phyloP scores from a whole-genome alignment of 2,329 filamentous ascomycete species.

The Venturia oleaginea region DNA sequence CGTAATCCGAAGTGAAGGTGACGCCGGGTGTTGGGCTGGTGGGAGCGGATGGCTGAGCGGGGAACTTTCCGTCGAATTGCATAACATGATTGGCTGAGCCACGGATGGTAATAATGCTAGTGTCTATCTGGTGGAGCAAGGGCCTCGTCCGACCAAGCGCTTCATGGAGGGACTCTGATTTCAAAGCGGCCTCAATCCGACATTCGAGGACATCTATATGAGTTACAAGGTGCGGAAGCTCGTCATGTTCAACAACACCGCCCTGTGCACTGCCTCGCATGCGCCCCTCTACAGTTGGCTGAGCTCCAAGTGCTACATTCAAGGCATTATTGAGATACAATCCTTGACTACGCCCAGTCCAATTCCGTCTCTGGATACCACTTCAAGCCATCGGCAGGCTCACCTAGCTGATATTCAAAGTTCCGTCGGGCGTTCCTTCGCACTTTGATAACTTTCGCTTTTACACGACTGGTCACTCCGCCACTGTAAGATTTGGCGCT shows the following conservation, averaged over 20 bases:
- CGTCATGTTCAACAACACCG: too few species aligned
- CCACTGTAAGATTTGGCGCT: too few species aligned
- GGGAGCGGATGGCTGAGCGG: neutral
- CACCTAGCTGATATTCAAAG: neutral
- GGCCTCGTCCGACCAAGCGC: too few species aligned
- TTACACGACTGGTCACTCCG: neutral
- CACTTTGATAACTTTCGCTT: neutral
- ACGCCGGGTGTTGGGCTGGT: neutral
- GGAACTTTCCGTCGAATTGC: neutral
- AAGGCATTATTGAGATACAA: too few species aligned
- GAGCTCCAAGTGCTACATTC: too few species aligned
- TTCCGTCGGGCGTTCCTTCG: neutral
- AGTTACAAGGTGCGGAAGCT: neutral
- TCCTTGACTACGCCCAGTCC: conserved; percentile 3
- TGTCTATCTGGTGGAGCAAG: too few species aligned
- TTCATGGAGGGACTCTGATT: neutral
- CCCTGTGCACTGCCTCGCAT: too few species aligned
- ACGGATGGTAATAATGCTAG: too few species aligned
- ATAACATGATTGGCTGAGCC: neutral
- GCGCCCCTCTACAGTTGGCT: conserved; percentile 1
- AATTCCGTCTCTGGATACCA: neutral
- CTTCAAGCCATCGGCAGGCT: neutral
- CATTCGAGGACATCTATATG: neutral
- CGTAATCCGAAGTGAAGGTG: neutral
- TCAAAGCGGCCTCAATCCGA: neutral